phyloP scores from a whole-genome alignment of 2,329 filamentous ascomycete species.

The Emydomyces testavorans region DNA sequence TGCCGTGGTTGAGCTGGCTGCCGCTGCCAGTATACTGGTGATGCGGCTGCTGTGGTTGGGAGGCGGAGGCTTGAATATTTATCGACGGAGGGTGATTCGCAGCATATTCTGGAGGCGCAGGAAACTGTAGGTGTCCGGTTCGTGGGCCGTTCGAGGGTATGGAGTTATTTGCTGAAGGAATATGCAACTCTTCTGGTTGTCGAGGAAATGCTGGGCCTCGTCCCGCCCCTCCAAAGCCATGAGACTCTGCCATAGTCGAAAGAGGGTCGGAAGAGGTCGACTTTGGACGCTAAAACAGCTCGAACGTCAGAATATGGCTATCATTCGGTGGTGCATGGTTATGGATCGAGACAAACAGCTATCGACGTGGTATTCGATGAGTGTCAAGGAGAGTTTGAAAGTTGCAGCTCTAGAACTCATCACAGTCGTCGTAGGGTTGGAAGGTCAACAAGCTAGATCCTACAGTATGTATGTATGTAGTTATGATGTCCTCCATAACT shows the following conservation, averaged over 20 bases:
- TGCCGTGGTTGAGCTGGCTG: slow-evolving; percentile 20
- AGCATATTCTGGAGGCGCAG: slow-evolving; percentile 40
- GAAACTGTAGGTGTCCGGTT: slow-evolving; percentile 37
- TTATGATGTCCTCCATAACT: no score
- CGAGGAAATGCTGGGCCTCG: slow-evolving; percentile 38
- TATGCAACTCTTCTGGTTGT: slow-evolving; percentile 47
- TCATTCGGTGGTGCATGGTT: background rate
- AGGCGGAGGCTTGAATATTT: slow-evolving; percentile 48
- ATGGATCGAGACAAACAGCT: background rate
- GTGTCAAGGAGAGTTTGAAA: no score
- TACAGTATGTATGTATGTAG: no score
- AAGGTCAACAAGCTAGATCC: no score
- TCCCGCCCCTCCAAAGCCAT: slow-evolving; percentile 42
- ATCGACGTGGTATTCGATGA: no score
- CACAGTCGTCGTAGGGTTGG: no score
- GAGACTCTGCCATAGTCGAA: slow-evolving; percentile 34
- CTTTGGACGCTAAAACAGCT: background rate
- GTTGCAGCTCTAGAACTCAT: no score
- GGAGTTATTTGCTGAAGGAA: slow-evolving; percentile 33
- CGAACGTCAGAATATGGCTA: background rate
- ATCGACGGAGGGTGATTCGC: slow-evolving; percentile 43
- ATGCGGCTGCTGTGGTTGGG: slow-evolving; percentile 18
- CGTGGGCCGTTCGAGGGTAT: slow-evolving; percentile 31
- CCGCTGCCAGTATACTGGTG: slow-evolving; percentile 37
- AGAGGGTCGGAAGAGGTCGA: slow-evolving; percentile 8